phyloP scores from a whole-genome alignment of 768 basidiomycete species.

The Kwoniella sp. region DNA sequence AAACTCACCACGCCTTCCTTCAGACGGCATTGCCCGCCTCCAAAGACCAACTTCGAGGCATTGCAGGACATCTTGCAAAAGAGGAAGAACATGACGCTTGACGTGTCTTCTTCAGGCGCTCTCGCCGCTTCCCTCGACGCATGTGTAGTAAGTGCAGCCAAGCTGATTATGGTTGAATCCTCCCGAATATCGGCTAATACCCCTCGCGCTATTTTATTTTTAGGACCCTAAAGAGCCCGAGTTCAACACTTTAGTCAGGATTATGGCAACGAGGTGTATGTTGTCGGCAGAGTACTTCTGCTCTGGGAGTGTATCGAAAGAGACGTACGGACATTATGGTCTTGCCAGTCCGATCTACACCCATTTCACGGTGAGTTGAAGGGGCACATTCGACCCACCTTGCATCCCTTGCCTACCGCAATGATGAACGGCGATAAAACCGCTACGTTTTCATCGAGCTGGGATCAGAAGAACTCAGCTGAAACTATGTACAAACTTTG shows the following conservation, averaged over 20 bases:
- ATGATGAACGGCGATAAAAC: no score
- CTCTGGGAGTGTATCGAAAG: conserved; percentile 86
- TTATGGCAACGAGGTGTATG: conserved; percentile 99
- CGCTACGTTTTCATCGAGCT: no score
- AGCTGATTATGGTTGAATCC: conserved; percentile 11
- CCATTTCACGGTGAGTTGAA: conserved; percentile 73
- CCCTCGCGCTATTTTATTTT: no score
- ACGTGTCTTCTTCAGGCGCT: conserved; percentile 87
- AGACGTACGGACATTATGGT: conserved; percentile 95
- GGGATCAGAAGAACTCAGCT: no score
- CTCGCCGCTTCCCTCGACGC: conserved; percentile 83
- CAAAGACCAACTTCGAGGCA: conserved; percentile 90
- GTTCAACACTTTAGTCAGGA: conserved; percentile 96
- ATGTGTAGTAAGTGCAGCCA: conserved; percentile 68
- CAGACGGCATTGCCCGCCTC: conserved; percentile 89
- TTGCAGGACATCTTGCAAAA: conserved; percentile 88
- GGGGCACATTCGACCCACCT: no score
- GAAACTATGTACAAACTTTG: no score
- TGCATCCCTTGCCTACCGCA: no score
- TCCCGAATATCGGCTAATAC: no score
- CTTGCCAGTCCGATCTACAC: conserved; percentile 97
- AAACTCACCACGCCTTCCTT: background rate
- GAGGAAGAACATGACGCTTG: conserved; percentile 76
- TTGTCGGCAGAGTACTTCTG: conserved; percentile 97
- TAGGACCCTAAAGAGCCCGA: conserved; percentile 81